Base-by-base conservation (phyloP, 371 early-diverging fungal species). In the Umbelopsis sp. region DNA sequence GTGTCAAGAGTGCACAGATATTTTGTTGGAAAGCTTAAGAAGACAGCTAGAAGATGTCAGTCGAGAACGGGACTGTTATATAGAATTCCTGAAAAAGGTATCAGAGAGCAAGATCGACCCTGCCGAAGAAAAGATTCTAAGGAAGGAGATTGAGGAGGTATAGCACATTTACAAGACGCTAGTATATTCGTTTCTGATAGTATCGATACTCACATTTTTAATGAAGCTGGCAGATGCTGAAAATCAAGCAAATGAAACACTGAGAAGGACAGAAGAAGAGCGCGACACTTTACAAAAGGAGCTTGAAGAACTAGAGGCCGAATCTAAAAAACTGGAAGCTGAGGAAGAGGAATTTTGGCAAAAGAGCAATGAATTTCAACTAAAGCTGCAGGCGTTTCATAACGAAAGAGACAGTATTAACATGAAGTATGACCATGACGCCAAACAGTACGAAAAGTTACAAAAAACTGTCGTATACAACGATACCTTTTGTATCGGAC, bases 391-490 rank as follows among this genome's bases (percentile, higher is more conserved):
- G 37, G 69, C 71, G 16, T 90, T 91, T 72, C 89, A 92, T 67
- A 85, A 89, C 38, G 94, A 96, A 73, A 85, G 93, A 46, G 94
- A 94, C 67, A 88, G 92, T 32, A 78, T 94, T 52, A 91, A 92
- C 63, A 74, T 91, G 48, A 89, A 88, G 70, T 93, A 92, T 69
- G 94, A 93, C 66, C 86, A 89, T 68, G 93, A 92, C 63, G 80
- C 89, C 2, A 79, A 83, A 50, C 92, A 93, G 71, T 86, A 96
- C 24, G 94, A 94, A 37, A 83, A 88, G 68, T 83, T 98, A 11
- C 93, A 94, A 75, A 94, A 91, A 70, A 96, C 97, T 6, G 95
- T 94, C 53, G 96, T 97, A 2, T 95, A 90, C 80, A 95, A 96
- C 72, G 98, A 97, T 74, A 89, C 94, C 0, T 96, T 97, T 74